Base-by-base conservation (phyloP, 495 filamentous ascomycete species). In the Talaromyces nanjingensis region DNA sequence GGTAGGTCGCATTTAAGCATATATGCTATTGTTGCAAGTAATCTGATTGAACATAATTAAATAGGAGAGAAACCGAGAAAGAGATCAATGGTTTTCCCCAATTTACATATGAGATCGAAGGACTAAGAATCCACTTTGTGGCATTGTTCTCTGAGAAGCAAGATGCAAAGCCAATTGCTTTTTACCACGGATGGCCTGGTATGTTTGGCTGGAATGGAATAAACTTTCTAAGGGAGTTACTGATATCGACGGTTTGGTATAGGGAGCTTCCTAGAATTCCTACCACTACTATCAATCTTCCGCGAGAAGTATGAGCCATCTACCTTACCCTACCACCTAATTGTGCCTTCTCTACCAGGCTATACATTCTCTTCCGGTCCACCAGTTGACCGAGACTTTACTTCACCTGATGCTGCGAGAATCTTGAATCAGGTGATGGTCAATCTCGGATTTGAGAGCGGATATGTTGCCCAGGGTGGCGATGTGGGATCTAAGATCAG, bases 121-220 rank as follows among this genome's bases (percentile, higher is more conserved):
- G 79, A 24, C 70, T 82, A 27, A 69, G 72, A 1, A 76, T 91
- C 6, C 87, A 89, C 66, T 90, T 89, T 63, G 75, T 83, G 0
- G 88, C 78, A 0, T 69, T 90, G 0, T 87, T 89, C 66, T 89
- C 86, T 0, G 68, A 79, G 64, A 82, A 79, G 37, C 59, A 71
- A 16, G 80, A 86, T 73, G 89, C 87, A 4, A 73, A 87, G 18
- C 88, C 89, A 0, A 66, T 90, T 12, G 45, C 86, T 16, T 73
- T 89, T 25, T 67, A 86, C 20, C 85, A 87, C 66, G 86, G 85
- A 31, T 87, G 84, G 85, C 86, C 86, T 39, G 85, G 81, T 77
- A 69, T 54, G 60, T 56, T 25, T 56, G 53, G 11, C 52, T 55
- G 22, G 49, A 22, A 5, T n/a, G 18, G 4, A 22, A 24, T 33